These are phyloP conservation scores for Theileria parva DNA, from an alignment of 169 alveolate genomes.

Conservation along the genomic window DNA sequence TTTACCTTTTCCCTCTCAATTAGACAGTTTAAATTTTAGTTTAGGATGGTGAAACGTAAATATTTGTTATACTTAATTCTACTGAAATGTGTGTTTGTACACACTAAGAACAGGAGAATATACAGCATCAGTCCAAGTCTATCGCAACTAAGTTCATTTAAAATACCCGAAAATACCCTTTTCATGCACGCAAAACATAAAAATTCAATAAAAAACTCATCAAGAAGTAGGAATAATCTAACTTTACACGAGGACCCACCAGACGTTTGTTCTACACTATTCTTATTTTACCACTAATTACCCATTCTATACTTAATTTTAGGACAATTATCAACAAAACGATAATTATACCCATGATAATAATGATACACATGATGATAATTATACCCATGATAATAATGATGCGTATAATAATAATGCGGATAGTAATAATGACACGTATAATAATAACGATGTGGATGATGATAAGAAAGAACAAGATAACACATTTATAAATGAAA, in stretches of 20 bases:
- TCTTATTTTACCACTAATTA: neutral
- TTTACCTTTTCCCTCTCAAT: neutral
- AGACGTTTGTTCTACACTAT: slow-evolving; percentile 3
- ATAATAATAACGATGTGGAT: no score
- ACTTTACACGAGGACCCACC: neutral
- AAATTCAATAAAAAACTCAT: neutral
- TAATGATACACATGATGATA: no score
- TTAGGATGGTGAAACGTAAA: neutral
- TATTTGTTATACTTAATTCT: slow-evolving; percentile 2
- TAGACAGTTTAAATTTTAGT: neutral
- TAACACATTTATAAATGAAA: neutral
- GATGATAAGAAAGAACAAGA: neutral
- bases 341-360: no score
- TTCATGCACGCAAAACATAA: neutral
- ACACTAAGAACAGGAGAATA: neutral
- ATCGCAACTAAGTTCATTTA: slow-evolving; percentile 9
- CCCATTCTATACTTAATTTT: neutral
- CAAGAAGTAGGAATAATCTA: neutral
- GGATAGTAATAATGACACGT: no score
- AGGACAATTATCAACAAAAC: neutral
- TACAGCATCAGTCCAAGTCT: neutral
- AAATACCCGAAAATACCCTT: neutral
- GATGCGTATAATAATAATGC: no score
- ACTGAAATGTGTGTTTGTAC: slow-evolving; percentile 18
- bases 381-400: no score